phyloP scores from a whole-genome alignment of 1,284 basidiomycete species.

The Tremellales sp. region DNA sequence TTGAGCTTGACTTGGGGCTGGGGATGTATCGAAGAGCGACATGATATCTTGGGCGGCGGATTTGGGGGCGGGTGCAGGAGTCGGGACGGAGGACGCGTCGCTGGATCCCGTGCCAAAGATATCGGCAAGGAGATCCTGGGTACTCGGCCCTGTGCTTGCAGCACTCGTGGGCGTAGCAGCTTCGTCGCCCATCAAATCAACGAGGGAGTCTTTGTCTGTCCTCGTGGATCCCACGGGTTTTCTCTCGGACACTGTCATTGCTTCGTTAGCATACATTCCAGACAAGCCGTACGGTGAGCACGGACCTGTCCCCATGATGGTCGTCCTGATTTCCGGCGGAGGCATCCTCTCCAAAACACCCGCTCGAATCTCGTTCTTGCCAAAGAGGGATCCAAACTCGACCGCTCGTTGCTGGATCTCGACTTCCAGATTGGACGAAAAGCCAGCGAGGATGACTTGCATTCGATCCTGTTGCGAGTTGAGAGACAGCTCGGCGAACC shows the following conservation, averaged over 20 bases:
- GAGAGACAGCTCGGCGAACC: conserved; percentile 55
- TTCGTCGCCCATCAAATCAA: conserved; percentile 76
- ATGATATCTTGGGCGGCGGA: conserved; percentile 84
- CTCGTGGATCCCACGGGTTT: conserved; percentile 86
- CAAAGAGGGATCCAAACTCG: conserved; percentile 84
- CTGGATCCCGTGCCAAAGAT: conserved; percentile 70
- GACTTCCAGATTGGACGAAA: conserved; percentile 80
- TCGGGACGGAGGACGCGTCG: conserved; percentile 24
- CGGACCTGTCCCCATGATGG: conserved; percentile 83
- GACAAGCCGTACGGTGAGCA: conserved; percentile 10
- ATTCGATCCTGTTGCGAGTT: conserved; percentile 72
- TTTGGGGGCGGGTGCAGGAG: conserved; percentile 51
- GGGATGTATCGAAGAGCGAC: conserved; percentile 69
- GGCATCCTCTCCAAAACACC: conserved; percentile 98
- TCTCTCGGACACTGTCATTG: conserved; percentile 73
- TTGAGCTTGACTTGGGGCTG: conserved; percentile 16
- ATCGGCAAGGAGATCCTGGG: conserved; percentile 85
- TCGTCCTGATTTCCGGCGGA: conserved; percentile 89
- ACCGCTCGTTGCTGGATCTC: conserved; percentile 95
- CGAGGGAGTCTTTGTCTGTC: conserved; percentile 64
- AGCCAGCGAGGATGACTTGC: conserved; percentile 67
- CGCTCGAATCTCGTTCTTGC: conserved; percentile 65
- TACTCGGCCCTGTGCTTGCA: conserved; percentile 58
- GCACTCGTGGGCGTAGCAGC: conserved; percentile 31
- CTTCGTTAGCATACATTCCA: conserved; percentile 7